Percentiles rank a stretch among this genome's conserved stretches.
These are phyloP conservation scores for Neocatenulostroma microsporum DNA, from an alignment of 2,329 filamentous ascomycete species.

Conservation along the genomic window DNA sequence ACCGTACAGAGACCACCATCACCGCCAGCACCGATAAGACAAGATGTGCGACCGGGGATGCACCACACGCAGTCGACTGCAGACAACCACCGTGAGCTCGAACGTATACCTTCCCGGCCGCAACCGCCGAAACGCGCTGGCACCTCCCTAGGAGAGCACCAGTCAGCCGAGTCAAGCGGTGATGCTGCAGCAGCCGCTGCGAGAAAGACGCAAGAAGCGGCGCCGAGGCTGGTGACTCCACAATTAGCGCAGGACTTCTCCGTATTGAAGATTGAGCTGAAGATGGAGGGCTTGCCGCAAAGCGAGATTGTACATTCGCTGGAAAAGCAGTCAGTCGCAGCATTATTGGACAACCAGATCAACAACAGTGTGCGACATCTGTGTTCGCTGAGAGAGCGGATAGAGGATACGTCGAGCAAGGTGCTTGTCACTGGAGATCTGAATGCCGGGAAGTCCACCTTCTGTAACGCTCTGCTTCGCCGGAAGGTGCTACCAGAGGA, in stretches of 20 bases:
- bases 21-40: slow-evolving; percentile 33
- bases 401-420: slow-evolving; percentile 96
- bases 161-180: slow-evolving; percentile 60
- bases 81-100: slow-evolving; percentile 40
- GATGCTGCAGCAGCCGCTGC: slow-evolving; percentile 50
- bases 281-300: slow-evolving; percentile 78
- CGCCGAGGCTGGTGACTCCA: slow-evolving; percentile 79
- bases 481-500: slow-evolving; percentile 92
- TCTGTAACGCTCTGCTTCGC: slow-evolving; percentile 92
- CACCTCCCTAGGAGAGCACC: slow-evolving; percentile 58
- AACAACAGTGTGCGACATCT: slow-evolving; percentile 89
- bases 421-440: slow-evolving; percentile 92
- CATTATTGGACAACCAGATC: slow-evolving; percentile 87
- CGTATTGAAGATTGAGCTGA: slow-evolving; percentile 86
- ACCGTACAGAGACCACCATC: slow-evolving; percentile 60
- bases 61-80: slow-evolving; percentile 56
- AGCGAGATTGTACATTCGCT: slow-evolving; percentile 88
- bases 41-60: slow-evolving; percentile 54
- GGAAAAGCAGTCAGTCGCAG: slow-evolving; percentile 84
- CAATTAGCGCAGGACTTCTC: slow-evolving; percentile 96
- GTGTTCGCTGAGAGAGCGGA: slow-evolving; percentile 76
- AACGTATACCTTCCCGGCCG: slow-evolving; percentile 40
- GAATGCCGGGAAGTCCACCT: slow-evolving; percentile 96
- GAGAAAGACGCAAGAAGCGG: slow-evolving; percentile 55
- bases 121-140: slow-evolving; percentile 58